Conservation (phyloP, 805 yeast genomes). For the Saccharomycopsis schoenii region DNA sequence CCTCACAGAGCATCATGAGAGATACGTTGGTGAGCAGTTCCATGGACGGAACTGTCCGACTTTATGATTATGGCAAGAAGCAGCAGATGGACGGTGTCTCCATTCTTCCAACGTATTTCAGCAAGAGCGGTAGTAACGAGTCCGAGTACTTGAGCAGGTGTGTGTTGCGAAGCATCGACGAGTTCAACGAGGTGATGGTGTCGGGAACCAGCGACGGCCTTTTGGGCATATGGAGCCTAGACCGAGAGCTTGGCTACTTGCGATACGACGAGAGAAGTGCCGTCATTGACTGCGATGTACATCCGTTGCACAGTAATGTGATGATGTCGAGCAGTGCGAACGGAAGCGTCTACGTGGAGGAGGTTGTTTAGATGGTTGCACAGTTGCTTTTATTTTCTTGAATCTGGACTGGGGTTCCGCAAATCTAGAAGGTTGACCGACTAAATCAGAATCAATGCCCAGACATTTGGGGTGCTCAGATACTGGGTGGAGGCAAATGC, state of each 20-base stretch:
- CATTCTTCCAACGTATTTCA: constrained; percentile 22
- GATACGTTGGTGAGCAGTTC: constrained; percentile 36
- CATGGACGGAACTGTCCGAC: constrained; percentile 45
- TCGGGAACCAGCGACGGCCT: constrained; percentile 60
- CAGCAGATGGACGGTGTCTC: not conserved
- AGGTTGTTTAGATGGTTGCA: not conserved
- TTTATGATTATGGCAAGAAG: constrained; percentile 37
- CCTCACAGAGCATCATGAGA: constrained; percentile 38
- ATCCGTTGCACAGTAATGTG: not conserved
- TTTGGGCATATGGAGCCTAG: constrained; percentile 51
- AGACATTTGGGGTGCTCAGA: too few species aligned
- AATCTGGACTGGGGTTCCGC: too few species aligned
- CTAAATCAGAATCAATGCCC: too few species aligned
- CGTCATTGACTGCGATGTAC: not conserved
- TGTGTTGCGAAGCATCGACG: constrained; percentile 26
- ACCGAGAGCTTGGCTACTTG: constrained; percentile 12
- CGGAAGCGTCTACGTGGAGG: not conserved
- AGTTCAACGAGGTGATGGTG: constrained; percentile 23
- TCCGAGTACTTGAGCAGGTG: constrained; percentile 46
- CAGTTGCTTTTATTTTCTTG: too few species aligned
- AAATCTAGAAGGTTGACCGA: too few species aligned
- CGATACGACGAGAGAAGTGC: not conserved
- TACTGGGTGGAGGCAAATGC: too few species aligned
- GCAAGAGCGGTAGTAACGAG: constrained; percentile 33
- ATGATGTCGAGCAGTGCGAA: not conserved